Percentiles rank a stretch among this genome's conserved stretches.
Conservation (phyloP, 768 basidiomycete genomes). For the Boletus eberwhitei region DNA sequence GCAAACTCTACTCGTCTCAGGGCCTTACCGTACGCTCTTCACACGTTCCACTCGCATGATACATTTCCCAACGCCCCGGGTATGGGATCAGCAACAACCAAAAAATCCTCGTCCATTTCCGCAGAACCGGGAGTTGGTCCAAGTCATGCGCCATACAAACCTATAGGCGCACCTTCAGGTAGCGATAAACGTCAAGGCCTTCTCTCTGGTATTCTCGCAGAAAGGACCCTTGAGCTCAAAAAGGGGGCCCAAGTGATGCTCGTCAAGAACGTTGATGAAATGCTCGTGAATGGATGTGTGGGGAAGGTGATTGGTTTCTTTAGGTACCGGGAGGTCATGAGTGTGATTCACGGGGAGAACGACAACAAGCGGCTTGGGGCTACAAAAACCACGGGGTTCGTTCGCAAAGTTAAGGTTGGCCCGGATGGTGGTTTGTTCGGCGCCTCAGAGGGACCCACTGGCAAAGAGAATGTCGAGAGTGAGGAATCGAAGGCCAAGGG, state of each 20-base stretch:
- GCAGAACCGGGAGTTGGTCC: not conserved
- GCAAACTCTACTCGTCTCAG: conserved; percentile 57
- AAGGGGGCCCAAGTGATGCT: conserved; percentile 64
- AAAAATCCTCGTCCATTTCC: conserved; percentile 3
- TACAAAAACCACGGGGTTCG: conserved; percentile 32
- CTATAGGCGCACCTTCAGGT: conserved; percentile 4
- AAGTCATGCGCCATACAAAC: conserved; percentile 32
- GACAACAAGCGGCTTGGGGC: conserved; percentile 21
- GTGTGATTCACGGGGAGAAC: conserved; percentile 17
- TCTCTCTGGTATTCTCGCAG: conserved; percentile 61
- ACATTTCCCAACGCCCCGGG: conserved; percentile 27
- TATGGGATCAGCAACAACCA: not conserved
- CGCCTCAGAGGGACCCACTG: not conserved
- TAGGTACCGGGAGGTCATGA: conserved; percentile 21
- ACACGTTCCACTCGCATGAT: conserved; percentile 52
- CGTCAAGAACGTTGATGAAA: conserved; percentile 60
- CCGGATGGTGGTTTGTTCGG: conserved; percentile 26
- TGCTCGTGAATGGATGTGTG: conserved; percentile 69
- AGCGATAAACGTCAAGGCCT: conserved; percentile 48
- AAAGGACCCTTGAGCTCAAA: conserved; percentile 53
- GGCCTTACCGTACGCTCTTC: conserved; percentile 40
- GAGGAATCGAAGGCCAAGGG: conserved; percentile 16
- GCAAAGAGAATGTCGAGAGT: conserved; percentile 35
- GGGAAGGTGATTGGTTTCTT: conserved; percentile 59
- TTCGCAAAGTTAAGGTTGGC: conserved; percentile 34